Base-by-base conservation (phyloP, 306 rosid species). In the Malus orientalis region DNA sequence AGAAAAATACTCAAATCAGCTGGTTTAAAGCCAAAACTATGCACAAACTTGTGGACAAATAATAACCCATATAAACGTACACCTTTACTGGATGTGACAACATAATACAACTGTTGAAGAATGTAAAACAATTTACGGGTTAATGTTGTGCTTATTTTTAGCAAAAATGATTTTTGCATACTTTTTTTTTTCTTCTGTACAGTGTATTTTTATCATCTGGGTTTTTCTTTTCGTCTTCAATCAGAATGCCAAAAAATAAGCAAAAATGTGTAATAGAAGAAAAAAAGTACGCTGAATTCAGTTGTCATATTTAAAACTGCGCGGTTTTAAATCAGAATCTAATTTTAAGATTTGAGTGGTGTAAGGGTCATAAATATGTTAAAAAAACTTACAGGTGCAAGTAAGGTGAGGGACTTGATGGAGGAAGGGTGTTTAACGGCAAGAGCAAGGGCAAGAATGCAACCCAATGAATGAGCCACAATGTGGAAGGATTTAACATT, bases 391-490 rank as follows among this genome's bases (percentile, higher is more conserved):
- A 96, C 99, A 0, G 99, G 99, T 32, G 99, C 99, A 44, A 96
- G 91, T 45, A 96, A 60, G 27, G 99, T 96, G 23, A 96, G 71
- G n/a, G 99, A 96, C 76, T 92, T 91, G 70, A 96, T 87, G 2
- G 89, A 82, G 11, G 42, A 77, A 19, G 99, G 99, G 76, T 96
- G 82, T 70, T 89, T 89, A 29, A 86, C 90, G 1, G 98, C 96
- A 6, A 96, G 91, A 0, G 99, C 97, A 1, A 96, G 87, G 36
- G 98, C 99, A 69, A 96, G 74, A 73, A 96, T 96, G 80, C 97
- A 91, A 4, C 99, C 99, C 11, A 96, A 79, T 4, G 99, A 96
- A 79, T 96, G 99, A 42, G 99, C 99, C 53, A 96, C 99, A 5
- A 96, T 91, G 81, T 96, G 99, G 82, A 96, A 87, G 0, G 96